Evolutionary conservation across 176 grass and related monocot species (phyloP).

Genomic region (Sorghum bicolor): DNA sequence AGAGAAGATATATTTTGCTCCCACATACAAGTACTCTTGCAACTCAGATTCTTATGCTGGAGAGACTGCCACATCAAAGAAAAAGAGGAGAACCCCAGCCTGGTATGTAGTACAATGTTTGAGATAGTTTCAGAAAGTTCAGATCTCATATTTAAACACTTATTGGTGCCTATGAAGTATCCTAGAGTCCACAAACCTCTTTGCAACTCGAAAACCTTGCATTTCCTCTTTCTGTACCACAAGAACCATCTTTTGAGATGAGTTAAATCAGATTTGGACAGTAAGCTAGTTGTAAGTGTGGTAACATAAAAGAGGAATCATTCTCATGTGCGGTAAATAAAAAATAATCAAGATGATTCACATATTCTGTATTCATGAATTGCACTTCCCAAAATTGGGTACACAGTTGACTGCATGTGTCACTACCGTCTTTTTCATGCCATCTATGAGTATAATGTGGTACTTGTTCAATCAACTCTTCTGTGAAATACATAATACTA

Average conservation of each 20-base stretch:
- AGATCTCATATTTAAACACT: background rate
- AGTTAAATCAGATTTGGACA: background rate
- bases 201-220: background rate
- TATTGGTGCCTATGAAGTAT: background rate
- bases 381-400: background rate
- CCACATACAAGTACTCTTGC: conserved; percentile 85
- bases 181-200: background rate
- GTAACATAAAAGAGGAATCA: conserved; percentile 6
- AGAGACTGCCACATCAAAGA: conserved; percentile 79
- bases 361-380: background rate
- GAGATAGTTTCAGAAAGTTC: background rate
- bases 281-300: background rate
- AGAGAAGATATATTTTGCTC: conserved; percentile 92
- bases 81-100: conserved; percentile 90
- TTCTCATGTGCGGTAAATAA: background rate
- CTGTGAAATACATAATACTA: background rate
- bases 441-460: background rate
- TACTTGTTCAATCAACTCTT: background rate
- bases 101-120: conserved; percentile 49
- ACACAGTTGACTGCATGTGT: background rate
- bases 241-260: conserved; percentile 2
- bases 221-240: background rate
- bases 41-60: conserved; percentile 88
- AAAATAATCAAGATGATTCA: background rate
- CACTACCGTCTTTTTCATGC: background rate